phyloP scores from a whole-genome alignment of 2,329 filamentous ascomycete species.

The Cytospora chrysosperma region DNA sequence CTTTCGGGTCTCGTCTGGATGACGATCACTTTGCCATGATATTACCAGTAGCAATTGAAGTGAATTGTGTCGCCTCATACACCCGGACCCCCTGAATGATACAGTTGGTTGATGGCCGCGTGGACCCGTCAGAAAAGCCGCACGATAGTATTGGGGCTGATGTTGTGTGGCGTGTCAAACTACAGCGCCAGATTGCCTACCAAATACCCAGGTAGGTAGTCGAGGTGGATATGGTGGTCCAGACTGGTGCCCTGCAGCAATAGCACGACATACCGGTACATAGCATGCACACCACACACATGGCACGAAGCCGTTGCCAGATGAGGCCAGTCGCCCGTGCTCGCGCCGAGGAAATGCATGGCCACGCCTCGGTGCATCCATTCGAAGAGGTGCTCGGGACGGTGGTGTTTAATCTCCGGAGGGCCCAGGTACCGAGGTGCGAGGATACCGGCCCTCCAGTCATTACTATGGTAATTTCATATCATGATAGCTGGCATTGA shows the following conservation, averaged over 20 bases:
- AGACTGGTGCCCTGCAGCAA: neutral
- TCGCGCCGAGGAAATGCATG: neutral
- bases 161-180: neutral
- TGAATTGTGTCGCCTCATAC: neutral
- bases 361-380: neutral
- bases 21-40: neutral
- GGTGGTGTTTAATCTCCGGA: neutral
- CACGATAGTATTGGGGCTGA: neutral
- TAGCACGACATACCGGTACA: no score
- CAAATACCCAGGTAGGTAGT: no score
- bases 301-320: neutral
- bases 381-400: neutral
- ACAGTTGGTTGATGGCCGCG: neutral
- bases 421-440: no score
- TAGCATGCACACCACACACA: neutral
- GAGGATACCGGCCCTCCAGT: neutral
- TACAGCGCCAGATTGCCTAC: no score
- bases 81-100: no score
- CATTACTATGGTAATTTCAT: neutral
- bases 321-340: neutral
- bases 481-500: neutral
- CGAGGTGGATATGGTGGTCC: neutral
- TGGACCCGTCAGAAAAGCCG: neutral
- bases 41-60: neutral
- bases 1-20: constrained; percentile 19